These are phyloP conservation scores for Erysimum cheiranthoides DNA, from an alignment of 345 rosid genomes.

Conservation along the genomic window DNA sequence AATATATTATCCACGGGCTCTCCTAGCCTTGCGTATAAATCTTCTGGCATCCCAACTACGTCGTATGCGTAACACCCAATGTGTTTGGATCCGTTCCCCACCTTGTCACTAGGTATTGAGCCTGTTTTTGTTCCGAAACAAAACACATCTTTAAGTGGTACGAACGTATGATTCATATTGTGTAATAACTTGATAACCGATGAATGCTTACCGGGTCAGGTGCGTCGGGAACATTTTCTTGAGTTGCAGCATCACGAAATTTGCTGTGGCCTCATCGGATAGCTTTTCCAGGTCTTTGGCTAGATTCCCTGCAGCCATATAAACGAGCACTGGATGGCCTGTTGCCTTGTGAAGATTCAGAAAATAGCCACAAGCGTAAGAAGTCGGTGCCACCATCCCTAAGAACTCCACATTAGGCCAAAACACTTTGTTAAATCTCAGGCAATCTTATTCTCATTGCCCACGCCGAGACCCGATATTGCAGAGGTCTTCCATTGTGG, in stretches of 20 bases:
- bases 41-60: conserved; percentile 73
- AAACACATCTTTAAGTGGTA: background rate
- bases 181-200: background rate
- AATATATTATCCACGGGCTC: conserved; percentile 70
- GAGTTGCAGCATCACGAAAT: conserved; percentile 71
- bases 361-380: conserved; percentile 84
- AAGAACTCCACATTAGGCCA: conserved; percentile 88
- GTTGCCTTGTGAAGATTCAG: conserved; percentile 90
- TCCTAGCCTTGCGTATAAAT: conserved; percentile 70
- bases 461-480: conserved; percentile 78
- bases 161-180: background rate
- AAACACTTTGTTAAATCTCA: conserved; percentile 66
- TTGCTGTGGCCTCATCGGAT: conserved; percentile 65
- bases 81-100: conserved; percentile 88
- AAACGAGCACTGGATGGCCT: conserved; percentile 82
- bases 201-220: conserved; percentile 65
- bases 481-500: conserved; percentile 87
- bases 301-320: conserved; percentile 86
- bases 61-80: conserved; percentile 81
- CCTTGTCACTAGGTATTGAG: conserved; percentile 66
- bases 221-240: conserved; percentile 88
- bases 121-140: conserved; percentile 55
- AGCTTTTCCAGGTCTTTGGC: conserved; percentile 76
- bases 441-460: conserved; percentile 86
- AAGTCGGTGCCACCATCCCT: conserved; percentile 74